Conservation (phyloP, 768 basidiomycete genomes). For the Boletus insuetus region DNA sequence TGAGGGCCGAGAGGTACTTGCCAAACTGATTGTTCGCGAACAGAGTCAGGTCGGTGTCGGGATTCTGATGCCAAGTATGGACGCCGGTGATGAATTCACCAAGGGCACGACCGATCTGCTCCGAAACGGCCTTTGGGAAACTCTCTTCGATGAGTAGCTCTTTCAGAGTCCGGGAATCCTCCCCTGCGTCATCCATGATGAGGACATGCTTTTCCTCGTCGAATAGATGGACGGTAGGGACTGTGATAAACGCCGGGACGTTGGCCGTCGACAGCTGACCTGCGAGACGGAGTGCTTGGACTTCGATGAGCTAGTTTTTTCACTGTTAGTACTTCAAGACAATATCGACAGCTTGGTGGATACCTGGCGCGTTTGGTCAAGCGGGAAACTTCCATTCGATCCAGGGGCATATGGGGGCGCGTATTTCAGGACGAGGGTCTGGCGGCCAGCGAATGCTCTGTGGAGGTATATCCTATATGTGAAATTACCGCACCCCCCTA, state of each 20-base stretch:
- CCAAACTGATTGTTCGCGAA: conserved; percentile 43
- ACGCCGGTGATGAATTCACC: conserved; percentile 54
- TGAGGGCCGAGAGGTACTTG: conserved; percentile 38
- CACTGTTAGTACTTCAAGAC: conserved; percentile 14
- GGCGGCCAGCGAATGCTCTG: conserved; percentile 37
- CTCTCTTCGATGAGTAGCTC: conserved; percentile 37
- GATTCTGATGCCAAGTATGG: conserved; percentile 46
- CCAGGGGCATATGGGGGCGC: conserved; percentile 42
- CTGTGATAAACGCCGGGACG: conserved; percentile 39
- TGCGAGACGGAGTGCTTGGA: conserved; percentile 48
- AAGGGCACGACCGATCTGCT: conserved; percentile 49
- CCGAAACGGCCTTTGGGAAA: conserved; percentile 28
- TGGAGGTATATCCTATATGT: conserved; percentile 51
- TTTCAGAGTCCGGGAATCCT: conserved; percentile 37
- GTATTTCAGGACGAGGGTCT: conserved; percentile 60
- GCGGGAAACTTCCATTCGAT: conserved; percentile 20
- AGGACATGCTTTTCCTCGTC: conserved; percentile 50
- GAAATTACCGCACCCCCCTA: conserved; percentile 57
- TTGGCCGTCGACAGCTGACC: conserved; percentile 30
- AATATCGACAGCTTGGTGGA: neutral
- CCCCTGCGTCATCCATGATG: conserved; percentile 64
- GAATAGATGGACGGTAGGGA: conserved; percentile 48
- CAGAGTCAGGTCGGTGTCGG: conserved; percentile 28
- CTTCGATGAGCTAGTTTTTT: conserved; percentile 41
- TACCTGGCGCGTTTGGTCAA: conserved; percentile 57